phyloP scores from a whole-genome alignment of 352 stramenopile species.

The Globisporangium orthogonon region DNA sequence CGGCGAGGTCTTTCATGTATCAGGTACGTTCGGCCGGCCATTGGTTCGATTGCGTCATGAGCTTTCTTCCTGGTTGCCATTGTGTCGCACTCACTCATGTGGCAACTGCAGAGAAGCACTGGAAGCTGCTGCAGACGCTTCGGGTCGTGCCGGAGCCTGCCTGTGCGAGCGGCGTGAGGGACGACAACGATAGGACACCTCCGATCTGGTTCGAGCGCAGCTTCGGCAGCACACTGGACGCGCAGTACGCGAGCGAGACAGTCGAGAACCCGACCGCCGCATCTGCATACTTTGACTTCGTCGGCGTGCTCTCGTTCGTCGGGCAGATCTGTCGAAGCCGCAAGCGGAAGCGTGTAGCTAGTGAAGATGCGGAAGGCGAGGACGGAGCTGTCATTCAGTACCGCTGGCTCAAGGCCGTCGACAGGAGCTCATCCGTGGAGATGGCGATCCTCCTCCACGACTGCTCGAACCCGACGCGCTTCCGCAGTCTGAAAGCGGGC shows the following conservation, averaged over 20 bases:
- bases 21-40: constrained; percentile 15
- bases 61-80: neutral
- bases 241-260: constrained; percentile 13
- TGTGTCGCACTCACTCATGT: neutral
- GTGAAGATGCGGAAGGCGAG: neutral
- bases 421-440: constrained; percentile 35
- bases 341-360: constrained; percentile 16
- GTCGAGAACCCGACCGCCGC: constrained; percentile 2
- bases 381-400: constrained; percentile 17
- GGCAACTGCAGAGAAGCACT: constrained; percentile 41
- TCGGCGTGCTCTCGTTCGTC: constrained; percentile 52
- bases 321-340: constrained; percentile 29
- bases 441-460: constrained; percentile 36
- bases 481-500: constrained; percentile 40
- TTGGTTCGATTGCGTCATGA: neutral
- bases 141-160: constrained; percentile 20
- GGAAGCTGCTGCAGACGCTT: constrained; percentile 34
- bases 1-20: constrained; percentile 27
- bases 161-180: neutral
- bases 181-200: neutral
- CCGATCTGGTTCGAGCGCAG: constrained; percentile 37
- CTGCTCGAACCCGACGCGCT: constrained; percentile 37
- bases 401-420: constrained; percentile 64
- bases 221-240: constrained; percentile 33
- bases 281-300: constrained; percentile 52